Conservation (phyloP, 108 stramenopile species). For the Mediolabrus comicus region DNA sequence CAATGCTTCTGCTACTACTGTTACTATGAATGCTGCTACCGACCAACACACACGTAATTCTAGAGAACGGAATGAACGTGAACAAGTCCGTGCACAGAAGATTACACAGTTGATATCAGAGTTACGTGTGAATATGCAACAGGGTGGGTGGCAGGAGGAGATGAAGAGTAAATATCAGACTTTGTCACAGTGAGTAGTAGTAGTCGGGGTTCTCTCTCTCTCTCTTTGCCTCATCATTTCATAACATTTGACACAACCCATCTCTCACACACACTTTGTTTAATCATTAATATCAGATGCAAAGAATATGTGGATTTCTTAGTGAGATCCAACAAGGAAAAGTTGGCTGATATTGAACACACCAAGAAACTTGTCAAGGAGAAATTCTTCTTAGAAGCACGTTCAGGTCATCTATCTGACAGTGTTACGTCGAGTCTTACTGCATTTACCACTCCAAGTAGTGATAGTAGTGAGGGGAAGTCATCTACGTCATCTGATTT, state of each 20-base stretch:
- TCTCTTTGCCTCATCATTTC: background rate
- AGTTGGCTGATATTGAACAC: slow-evolving; percentile 59
- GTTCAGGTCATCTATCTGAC: slow-evolving; percentile 53
- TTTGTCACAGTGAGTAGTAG: slow-evolving; percentile 68
- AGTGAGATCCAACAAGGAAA: slow-evolving; percentile 57
- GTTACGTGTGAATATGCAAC: slow-evolving; percentile 66
- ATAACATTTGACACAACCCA: background rate
- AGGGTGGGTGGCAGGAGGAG: slow-evolving; percentile 77
- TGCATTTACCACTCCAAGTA: slow-evolving; percentile 20
- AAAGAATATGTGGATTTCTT: slow-evolving; percentile 74
- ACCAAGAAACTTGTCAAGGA: slow-evolving; percentile 61
- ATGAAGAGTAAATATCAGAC: slow-evolving; percentile 84
- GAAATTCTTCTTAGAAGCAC: slow-evolving; percentile 51
- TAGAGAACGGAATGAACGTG: slow-evolving; percentile 61
- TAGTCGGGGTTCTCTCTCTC: background rate
- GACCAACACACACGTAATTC: slow-evolving; percentile 19
- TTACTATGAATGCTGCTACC: slow-evolving; percentile 1
- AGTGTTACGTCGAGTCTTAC: slow-evolving; percentile 75
- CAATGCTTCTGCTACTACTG: background rate
- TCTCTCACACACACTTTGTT: background rate
- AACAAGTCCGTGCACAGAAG: slow-evolving; percentile 77
- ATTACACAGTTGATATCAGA: slow-evolving; percentile 78
- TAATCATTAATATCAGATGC: slow-evolving; percentile 58
- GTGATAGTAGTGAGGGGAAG: slow-evolving; percentile 13
- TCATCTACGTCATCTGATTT: too few species aligned